Evolutionary conservation across 768 basidiomycete genomes (phyloP), one percentile per base, ranked within the genome.

Genomic region (Boletus subcaerulescens): DNA sequence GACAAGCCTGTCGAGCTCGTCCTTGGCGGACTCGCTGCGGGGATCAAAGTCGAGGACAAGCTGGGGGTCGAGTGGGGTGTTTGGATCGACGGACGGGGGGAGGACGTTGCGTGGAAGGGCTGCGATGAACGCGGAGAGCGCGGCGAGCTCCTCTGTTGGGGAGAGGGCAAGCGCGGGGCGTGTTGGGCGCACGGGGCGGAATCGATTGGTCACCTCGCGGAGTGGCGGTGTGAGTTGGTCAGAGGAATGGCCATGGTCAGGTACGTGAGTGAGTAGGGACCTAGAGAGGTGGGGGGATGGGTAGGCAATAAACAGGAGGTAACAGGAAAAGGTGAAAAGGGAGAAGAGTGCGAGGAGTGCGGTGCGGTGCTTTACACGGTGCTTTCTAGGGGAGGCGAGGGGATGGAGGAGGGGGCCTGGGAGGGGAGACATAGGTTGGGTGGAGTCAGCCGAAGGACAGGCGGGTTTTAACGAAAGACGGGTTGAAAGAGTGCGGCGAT

Each of bases 11-110:
- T 71, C 66, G 32, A 91, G 73, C 67, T 91, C 89, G 33, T 82
- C 79, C 18, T 65, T 61, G 1, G 89, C 88, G 14, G 79, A 77
- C 3, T 80, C 72, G 41, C 80, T 75, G n/a, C 84, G 80, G 0
- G 87, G 87, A 65, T 93, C 89, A 66, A 93, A 93, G 62, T 89
- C 91, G 40, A 93, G 78, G 5, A 93, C 80, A 53, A 92, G 81
- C 62, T 90, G 81, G 4, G 91, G 89, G 67, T 93, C 90, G 54
- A 92, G 82, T 9, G 89, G 81, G 12, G 61, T 59, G 12, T 76
- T 61, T 0, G 91, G 86, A 62, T 92, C 81, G 43, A 91, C 79
- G 7, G 75, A 74, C 1, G 73, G 66, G 2, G 91, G 89, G 53
- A 93, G 82, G 52, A 85, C 77, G 69, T 92, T 92, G 68, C 87